Evolutionary conservation across 1,139 yeast genomes (phyloP), one percentile per base, ranked within the genome.

Genomic region (Suzukiozyma palmioleophila): DNA sequence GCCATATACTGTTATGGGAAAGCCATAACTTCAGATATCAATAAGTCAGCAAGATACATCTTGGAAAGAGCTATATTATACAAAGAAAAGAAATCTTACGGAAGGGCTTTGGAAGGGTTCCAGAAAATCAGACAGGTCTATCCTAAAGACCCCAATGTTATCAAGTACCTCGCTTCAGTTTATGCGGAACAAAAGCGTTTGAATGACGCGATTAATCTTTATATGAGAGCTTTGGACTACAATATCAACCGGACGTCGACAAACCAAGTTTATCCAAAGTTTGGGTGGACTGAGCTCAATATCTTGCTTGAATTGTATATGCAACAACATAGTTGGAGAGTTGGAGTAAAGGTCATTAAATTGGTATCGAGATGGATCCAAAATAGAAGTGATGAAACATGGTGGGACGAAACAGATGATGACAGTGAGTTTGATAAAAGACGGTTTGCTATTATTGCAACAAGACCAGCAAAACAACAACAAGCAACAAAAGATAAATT

Each of bases 221-320:
- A 89, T 59, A 73, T 80, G 64, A 75, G 73, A 37, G 73, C 85
- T 9, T 73, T 83, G 45, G 83, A 81, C 37, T 71, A 71, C 38
- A 84, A 84, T 48, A 64, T 74, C 38, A 59, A 65, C 33, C 60
- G 48, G 1, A 60, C 59, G 10, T 63, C 57, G 35, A 53, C 49
- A 32, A 62, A 49, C 24, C 52, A 57, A 45, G 42, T 57, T 41
- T 64, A 68, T 47, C 68, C 79, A 50, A 33, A 54, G 35, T 90
- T 92, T 59, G 88, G 81, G 33, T 90, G 96, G 95, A 84, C 95
- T 0, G 92, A 88, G 48, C 69, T 92, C 38, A 90, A 92, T 54
- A 86, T 88, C 43, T 64, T 92, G 36, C 75, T 86, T 8, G 97
- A 92, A 53, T 64, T 92, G 27, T 85, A 84, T 54, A 72, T 81